These are phyloP conservation scores for Harringtonia aguacate DNA, from an alignment of 2,329 filamentous ascomycete species.

Conservation along the genomic window DNA sequence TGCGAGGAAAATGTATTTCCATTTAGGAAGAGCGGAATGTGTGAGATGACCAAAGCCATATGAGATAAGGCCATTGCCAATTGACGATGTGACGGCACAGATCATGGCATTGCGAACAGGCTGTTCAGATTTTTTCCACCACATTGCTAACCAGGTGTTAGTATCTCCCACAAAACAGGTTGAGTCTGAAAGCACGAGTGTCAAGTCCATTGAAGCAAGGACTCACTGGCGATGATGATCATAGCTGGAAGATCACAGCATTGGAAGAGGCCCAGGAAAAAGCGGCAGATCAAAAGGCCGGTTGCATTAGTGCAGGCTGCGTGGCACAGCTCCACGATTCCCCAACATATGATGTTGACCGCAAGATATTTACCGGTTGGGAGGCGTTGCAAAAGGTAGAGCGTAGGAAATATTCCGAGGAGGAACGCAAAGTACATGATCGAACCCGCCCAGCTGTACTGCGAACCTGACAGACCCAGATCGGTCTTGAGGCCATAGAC, in stretches of 20 bases:
- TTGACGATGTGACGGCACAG: conserved; percentile 22
- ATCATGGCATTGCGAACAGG: conserved; percentile 31
- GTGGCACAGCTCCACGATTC: conserved; percentile 40
- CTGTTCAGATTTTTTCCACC: conserved; percentile 43
- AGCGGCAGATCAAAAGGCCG: conserved; percentile 41
- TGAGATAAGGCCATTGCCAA: neutral
- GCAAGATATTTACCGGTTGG: conserved; percentile 52
- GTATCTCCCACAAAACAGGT: no score
- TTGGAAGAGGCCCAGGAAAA: conserved; percentile 51
- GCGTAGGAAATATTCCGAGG: neutral
- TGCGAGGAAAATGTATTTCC: no score
- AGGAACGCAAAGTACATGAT: neutral
- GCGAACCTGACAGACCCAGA: neutral
- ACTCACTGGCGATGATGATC: conserved; percentile 41
- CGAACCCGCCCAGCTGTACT: neutral
- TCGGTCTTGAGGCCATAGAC: neutral
- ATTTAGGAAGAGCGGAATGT: no score
- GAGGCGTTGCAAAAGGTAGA: neutral
- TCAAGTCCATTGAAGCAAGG: neutral
- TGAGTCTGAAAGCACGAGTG: neutral
- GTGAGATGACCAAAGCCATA: no score
- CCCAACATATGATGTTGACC: conserved; percentile 48
- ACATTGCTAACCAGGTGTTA: no score
- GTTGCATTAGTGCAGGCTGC: conserved; percentile 43
- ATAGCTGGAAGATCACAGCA: conserved; percentile 48